Conservation (phyloP, 2,329 filamentous ascomycete genomes). For the Amphichorda felina region DNA sequence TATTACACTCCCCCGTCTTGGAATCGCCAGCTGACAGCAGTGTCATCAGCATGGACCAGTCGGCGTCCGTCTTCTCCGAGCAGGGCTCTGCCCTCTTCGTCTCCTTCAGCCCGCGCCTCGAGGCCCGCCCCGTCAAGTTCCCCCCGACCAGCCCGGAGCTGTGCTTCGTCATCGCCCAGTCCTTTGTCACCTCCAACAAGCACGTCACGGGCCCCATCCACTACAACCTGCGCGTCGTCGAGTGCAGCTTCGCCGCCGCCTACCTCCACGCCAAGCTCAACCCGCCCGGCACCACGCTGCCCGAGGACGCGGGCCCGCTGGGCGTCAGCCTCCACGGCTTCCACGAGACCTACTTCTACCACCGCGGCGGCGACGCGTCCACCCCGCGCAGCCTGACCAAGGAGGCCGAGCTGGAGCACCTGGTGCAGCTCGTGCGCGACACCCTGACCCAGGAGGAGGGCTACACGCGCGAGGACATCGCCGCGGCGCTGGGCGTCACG, state of each 20-base stretch:
- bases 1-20: constrained; percentile 1
- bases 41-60: constrained; percentile 99
- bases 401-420: constrained; percentile 58
- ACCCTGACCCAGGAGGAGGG: constrained; percentile 70
- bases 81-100: constrained; percentile 82
- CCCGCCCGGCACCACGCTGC: constrained; percentile 47
- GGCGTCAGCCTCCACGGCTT: constrained; percentile 77
- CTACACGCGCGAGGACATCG: constrained; percentile 81
- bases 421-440: constrained; percentile 57
- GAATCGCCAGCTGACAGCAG: too few species aligned
- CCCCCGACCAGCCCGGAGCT: constrained; percentile 72
- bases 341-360: constrained; percentile 67
- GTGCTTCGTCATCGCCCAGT: constrained; percentile 88
- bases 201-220: constrained; percentile 85
- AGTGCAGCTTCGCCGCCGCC: constrained; percentile 79
- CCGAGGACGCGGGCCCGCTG: constrained; percentile 69
- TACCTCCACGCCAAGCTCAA: constrained; percentile 49
- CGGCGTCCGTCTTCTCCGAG: constrained; percentile 86
- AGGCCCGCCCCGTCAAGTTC: constrained; percentile 67
- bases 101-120: constrained; percentile 71
- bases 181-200: constrained; percentile 89
- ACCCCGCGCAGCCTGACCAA: constrained; percentile 30
- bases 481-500: constrained; percentile 54
- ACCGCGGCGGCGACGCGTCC: constrained; percentile 22
- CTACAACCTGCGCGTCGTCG: constrained; percentile 94